phyloP scores from a whole-genome alignment of 139 green algal genomes.

The Mychonastes homosphaera region DNA sequence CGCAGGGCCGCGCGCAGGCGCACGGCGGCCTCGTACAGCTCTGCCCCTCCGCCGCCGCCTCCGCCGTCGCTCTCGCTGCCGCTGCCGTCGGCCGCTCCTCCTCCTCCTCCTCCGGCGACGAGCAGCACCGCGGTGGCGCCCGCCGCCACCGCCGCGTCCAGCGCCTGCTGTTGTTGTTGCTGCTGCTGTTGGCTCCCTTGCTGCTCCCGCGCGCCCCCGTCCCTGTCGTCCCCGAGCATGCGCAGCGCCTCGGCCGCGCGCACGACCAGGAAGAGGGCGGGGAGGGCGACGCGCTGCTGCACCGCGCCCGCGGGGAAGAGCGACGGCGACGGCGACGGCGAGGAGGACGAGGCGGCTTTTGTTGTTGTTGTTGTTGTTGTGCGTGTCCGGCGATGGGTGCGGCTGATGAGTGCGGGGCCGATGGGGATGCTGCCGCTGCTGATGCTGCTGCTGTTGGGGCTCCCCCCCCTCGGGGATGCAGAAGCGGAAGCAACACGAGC shows the following conservation, averaged over 20 bases:
- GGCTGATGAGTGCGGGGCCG: no score
- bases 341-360: no score
- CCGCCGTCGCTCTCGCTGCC: background rate
- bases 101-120: constrained; percentile 13
- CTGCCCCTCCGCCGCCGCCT: constrained; percentile 17
- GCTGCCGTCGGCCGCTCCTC: no score
- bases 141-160: constrained; percentile 37
- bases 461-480: no score
- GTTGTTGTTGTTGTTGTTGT: no score
- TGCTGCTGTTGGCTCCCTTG: background rate
- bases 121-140: constrained; percentile 58
- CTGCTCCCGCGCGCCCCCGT: no score
- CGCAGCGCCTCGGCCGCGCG: constrained; percentile 12
- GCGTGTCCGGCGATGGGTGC: no score
- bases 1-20: constrained; percentile 57
- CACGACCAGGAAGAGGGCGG: constrained; percentile 50
- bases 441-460: no score
- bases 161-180: background rate
- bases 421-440: no score
- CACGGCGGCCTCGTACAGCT: constrained; percentile 72
- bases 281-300: constrained; percentile 52
- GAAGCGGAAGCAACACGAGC: no score
- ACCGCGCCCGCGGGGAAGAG: constrained; percentile 54
- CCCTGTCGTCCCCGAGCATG: constrained; percentile 2
- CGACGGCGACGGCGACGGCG: no score